A percentile compares a stretch with the other conserved stretches of the same genome.
These are phyloP conservation scores for Amanita pallidorosea DNA, from an alignment of 768 basidiomycete genomes.

Conservation along the genomic window DNA sequence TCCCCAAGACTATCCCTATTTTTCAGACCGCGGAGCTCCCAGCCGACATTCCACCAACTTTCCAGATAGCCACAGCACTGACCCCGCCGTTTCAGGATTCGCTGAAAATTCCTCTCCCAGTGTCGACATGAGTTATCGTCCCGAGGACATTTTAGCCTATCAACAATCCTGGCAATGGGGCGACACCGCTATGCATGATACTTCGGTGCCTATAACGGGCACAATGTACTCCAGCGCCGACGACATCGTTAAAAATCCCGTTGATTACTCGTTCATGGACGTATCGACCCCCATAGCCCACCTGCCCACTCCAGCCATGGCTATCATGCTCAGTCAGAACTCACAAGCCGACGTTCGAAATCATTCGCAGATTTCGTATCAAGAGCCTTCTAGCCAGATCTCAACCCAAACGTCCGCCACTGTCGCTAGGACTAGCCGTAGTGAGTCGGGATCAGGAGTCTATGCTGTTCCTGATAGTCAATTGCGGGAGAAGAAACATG, in stretches of 20 bases:
- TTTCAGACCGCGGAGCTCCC: constrained; percentile 27
- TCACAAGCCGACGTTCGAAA: constrained; percentile 20
- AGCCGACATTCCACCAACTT: constrained; percentile 3
- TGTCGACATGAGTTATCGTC: constrained; percentile 16
- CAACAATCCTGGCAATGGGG: constrained; percentile 13
- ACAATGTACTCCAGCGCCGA: neutral
- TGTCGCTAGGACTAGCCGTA: neutral
- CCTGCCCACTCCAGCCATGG: constrained; percentile 38
- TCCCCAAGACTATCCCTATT: constrained; percentile 32
- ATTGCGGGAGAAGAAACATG: constrained; percentile 63
- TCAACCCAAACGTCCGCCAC: constrained; percentile 3
- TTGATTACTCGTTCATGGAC: constrained; percentile 22
- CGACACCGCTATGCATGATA: constrained; percentile 15
- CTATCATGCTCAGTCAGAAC: constrained; percentile 29
- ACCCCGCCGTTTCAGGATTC: constrained; percentile 37
- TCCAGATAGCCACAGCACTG: constrained; percentile 15
- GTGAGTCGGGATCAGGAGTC: neutral
- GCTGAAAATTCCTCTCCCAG: constrained; percentile 21
- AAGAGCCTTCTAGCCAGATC: constrained; percentile 3
- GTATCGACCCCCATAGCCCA: constrained; percentile 19
- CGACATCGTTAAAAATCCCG: constrained; percentile 10
- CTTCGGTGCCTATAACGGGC: constrained; percentile 4
- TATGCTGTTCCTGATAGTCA: constrained; percentile 17
- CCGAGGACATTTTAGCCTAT: constrained; percentile 31
- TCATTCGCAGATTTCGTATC: constrained; percentile 9